A percentile compares a stretch with the other conserved stretches of the same genome.
These are phyloP conservation scores for Theileria annulata DNA, from an alignment of 169 alveolate genomes.

Conservation along the genomic window DNA sequence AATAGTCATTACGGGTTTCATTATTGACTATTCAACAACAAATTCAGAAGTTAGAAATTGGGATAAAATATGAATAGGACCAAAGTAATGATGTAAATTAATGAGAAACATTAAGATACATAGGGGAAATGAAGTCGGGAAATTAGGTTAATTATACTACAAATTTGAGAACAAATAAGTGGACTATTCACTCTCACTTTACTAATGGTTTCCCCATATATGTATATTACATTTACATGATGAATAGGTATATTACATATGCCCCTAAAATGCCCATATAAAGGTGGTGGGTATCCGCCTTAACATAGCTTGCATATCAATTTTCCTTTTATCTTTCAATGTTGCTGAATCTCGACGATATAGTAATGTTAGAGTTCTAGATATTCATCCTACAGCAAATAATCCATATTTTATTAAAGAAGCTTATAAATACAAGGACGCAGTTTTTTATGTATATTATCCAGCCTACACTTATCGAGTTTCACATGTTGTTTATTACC, in stretches of 20 bases:
- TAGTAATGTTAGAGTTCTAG: neutral
- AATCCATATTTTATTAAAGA: neutral
- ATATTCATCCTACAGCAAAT: neutral
- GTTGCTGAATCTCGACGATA: neutral
- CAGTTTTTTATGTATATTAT: neutral
- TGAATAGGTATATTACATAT: neutral
- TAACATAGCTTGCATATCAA: neutral
- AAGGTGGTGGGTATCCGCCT: neutral
- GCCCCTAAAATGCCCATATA: neutral
- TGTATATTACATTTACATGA: neutral
- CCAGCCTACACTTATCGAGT: neutral
- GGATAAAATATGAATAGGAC: neutral
- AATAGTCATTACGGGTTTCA: neutral
- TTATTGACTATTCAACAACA: neutral
- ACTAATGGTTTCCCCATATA: neutral
- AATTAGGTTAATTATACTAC: neutral
- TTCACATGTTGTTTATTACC: neutral
- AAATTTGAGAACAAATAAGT: neutral
- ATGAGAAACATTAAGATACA: neutral
- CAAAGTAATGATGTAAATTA: neutral
- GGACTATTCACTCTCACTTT: neutral
- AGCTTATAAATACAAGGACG: neutral
- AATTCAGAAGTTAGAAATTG: neutral
- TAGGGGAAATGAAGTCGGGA: neutral
- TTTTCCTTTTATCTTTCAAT: neutral